Evolutionary conservation across 352 stramenopile genomes (phyloP).

Genomic region (Globisporangium nodosum): DNA sequence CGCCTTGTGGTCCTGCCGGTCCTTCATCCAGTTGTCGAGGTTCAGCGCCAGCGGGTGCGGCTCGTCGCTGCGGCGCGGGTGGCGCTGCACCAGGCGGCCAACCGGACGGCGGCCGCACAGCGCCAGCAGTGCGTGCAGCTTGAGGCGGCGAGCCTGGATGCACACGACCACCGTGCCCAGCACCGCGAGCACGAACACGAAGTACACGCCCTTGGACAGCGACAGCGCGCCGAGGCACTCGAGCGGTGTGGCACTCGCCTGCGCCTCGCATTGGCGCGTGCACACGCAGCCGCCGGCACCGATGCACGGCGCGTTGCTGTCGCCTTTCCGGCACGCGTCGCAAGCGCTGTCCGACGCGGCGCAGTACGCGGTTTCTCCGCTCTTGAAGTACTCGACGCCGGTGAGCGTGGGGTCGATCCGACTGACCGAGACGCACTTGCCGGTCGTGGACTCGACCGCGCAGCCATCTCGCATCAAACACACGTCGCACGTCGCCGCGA

Average conservation of each 20-base stretch:
- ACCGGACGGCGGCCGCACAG: neutral
- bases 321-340: slow-evolving; percentile 9
- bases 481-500: slow-evolving; percentile 10
- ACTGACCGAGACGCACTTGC: slow-evolving; percentile 25
- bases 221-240: slow-evolving; percentile 3
- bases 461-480: slow-evolving; percentile 18
- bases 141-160: slow-evolving; percentile 5
- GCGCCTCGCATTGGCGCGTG: slow-evolving; percentile 20
- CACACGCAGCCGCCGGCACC: slow-evolving; percentile 20
- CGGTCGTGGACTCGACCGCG: slow-evolving; percentile 32
- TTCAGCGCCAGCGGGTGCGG: slow-evolving; percentile 19
- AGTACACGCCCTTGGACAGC: slow-evolving; percentile 8
- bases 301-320: slow-evolving; percentile 14
- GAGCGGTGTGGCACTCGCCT: slow-evolving; percentile 3
- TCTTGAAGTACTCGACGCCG: slow-evolving; percentile 20
- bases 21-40: slow-evolving; percentile 27
- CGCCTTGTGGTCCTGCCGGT: slow-evolving; percentile 13
- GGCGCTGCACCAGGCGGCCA: slow-evolving; percentile 6
- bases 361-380: slow-evolving; percentile 20
- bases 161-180: slow-evolving; percentile 7
- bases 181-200: slow-evolving; percentile 6
- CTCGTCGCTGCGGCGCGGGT: neutral
- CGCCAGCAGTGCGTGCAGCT: slow-evolving; percentile 5
- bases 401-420: slow-evolving; percentile 10
- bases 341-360: slow-evolving; percentile 19